Percentiles rank a stretch among this genome's conserved stretches.
These are phyloP conservation scores for Emmonsia crescens DNA, from an alignment of 2,329 filamentous ascomycete genomes.

Conservation along the genomic window DNA sequence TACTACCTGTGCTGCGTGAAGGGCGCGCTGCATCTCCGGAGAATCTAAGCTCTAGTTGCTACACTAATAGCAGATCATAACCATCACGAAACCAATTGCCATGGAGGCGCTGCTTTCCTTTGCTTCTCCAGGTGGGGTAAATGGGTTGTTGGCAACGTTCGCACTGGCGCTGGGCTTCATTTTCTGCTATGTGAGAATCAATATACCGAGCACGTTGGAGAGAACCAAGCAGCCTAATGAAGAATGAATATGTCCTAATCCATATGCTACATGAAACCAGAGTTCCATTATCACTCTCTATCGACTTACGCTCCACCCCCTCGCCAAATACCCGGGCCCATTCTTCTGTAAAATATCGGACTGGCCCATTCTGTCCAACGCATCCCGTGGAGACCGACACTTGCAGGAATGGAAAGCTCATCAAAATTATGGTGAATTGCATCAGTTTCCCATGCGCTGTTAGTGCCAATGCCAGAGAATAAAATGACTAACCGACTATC, in stretches of 20 bases:
- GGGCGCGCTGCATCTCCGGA: neutral
- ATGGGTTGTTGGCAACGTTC: neutral
- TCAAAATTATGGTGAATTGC: constrained; percentile 25
- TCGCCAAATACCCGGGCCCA: constrained; percentile 14
- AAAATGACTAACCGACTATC: neutral
- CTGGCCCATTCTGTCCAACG: constrained; percentile 6
- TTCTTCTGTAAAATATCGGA: constrained; percentile 8
- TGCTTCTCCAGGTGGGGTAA: neutral
- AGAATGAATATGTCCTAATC: neutral
- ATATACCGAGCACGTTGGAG: neutral
- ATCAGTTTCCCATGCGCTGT: neutral
- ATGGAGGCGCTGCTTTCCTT: neutral
- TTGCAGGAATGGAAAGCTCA: constrained; percentile 10
- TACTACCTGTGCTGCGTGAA: neutral
- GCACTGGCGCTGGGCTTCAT: neutral
- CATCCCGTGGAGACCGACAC: constrained; percentile 11
- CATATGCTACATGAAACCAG: neutral
- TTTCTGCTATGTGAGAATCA: neutral
- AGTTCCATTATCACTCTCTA: constrained; percentile 4
- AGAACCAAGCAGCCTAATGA: neutral
- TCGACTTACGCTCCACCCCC: constrained; percentile 12
- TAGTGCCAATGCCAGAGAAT: neutral
- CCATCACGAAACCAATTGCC: neutral
- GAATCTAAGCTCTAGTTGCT: neutral
- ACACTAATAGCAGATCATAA: neutral